A percentile compares a stretch with the other conserved stretches of the same genome.
Evolutionary conservation across 352 stramenopile genomes (phyloP).

Genomic region (Pythium rhizo-oryzae): DNA sequence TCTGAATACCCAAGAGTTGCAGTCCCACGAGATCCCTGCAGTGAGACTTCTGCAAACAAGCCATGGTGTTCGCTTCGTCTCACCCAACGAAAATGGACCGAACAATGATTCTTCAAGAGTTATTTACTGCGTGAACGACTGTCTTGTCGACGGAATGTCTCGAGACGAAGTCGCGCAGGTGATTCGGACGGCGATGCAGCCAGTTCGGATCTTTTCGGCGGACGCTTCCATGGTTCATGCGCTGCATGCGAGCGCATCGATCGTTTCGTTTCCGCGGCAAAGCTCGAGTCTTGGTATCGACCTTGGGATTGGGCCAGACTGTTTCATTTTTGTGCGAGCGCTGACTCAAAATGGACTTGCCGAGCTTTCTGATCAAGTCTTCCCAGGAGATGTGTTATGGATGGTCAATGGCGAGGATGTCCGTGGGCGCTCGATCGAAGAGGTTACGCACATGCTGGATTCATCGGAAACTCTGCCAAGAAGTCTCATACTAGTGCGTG

Average conservation of each 20-base stretch:
- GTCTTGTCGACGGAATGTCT: constrained; percentile 18
- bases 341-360: constrained; percentile 41
- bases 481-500: constrained; percentile 19
- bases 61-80: constrained; percentile 6
- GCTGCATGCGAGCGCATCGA: constrained; percentile 62
- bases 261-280: constrained; percentile 47
- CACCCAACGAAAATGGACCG: not conserved
- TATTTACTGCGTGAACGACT: constrained; percentile 31
- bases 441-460: constrained; percentile 34
- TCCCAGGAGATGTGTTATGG: constrained; percentile 67
- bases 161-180: constrained; percentile 21
- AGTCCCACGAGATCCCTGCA: not conserved
- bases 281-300: constrained; percentile 36
- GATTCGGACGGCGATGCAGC: constrained; percentile 12
- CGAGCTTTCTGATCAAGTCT: constrained; percentile 61
- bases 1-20: constrained; percentile 6
- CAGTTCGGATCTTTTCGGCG: constrained; percentile 26
- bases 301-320: constrained; percentile 28
- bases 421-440: constrained; percentile 35
- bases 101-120: not conserved
- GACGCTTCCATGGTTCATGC: constrained; percentile 50
- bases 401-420: constrained; percentile 45
- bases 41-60: constrained; percentile 4
- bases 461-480: constrained; percentile 26
- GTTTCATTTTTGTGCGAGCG: constrained; percentile 24